phyloP scores from a whole-genome alignment of 768 basidiomycete species.

The Rubroboletus pulcherrimus region DNA sequence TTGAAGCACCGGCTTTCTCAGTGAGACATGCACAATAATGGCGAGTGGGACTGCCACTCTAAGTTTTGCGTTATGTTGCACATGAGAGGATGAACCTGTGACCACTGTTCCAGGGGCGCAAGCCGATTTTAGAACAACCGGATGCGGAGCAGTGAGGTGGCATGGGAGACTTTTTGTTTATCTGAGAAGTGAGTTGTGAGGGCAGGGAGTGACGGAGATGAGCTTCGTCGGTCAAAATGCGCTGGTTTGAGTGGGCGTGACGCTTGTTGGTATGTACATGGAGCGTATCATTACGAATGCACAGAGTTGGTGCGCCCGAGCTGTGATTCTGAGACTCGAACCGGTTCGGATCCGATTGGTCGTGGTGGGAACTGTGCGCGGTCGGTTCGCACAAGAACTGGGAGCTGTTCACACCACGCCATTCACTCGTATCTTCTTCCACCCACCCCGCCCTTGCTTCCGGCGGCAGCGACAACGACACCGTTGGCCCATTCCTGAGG shows the following conservation, averaged over 20 bases:
- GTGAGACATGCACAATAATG: slow-evolving; percentile 11
- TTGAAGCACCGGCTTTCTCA: slow-evolving; percentile 39
- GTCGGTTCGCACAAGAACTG: slow-evolving; percentile 16
- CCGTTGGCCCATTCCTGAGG: slow-evolving; percentile 15
- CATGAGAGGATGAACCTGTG: not conserved
- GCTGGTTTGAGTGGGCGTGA: not conserved
- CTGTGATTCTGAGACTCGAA: slow-evolving; percentile 2
- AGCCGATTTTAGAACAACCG: slow-evolving; percentile 8
- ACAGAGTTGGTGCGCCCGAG: too few relatives aligned
- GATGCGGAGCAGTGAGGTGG: not conserved
- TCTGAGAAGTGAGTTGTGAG: not conserved
- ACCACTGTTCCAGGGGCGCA: not conserved
- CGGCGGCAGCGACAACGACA: slow-evolving; percentile 14
- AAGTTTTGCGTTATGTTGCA: not conserved
- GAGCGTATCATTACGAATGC: too few relatives aligned
- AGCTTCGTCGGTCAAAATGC: not conserved
- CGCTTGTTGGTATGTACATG: too few relatives aligned
- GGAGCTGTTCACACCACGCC: slow-evolving; percentile 14
- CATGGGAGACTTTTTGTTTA: slow-evolving; percentile 5
- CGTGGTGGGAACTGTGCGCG: slow-evolving; percentile 25
- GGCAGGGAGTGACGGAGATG: slow-evolving; percentile 6
- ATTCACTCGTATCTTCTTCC: slow-evolving; percentile 3
- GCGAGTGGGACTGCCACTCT: not conserved
- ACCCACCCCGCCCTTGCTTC: slow-evolving; percentile 1
- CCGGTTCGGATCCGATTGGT: slow-evolving; percentile 22